Evolutionary conservation across 169 alveolate genomes (phyloP), one percentile per base, ranked within the genome.

Genomic region (Eimeria acervulina): DNA sequence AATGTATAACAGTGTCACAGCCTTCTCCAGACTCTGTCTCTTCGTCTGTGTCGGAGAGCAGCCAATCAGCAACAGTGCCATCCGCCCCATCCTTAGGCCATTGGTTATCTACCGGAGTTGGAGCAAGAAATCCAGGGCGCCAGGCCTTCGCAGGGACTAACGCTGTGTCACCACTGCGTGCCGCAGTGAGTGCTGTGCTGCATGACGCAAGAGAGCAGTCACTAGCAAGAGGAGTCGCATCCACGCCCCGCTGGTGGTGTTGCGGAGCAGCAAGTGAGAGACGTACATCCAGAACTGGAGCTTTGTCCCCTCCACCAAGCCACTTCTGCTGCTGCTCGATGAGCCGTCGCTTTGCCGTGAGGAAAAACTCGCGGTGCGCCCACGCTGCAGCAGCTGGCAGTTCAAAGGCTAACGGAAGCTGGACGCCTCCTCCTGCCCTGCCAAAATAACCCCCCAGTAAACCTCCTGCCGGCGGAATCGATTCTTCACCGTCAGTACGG

Each of bases 261-360:
- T 87, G 94, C 66, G 94, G 94, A 36, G 83, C 94, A 23, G 94
- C 36, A 59, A 87, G 94, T 40, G 94, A 87, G 47, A 87, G 83
- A 12, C 94, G 81, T 8, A 87, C 94, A 59, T 87, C 94, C 66
- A 87, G 66, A n/a, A 87, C 94, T 10, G 94, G 94, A 38, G 94
- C 94, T 59, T 87, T 87, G 72, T 80, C 93, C 84, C 93, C 96
- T 40, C 95, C 95, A 0, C 85, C 95, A n/a, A 90, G 87, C 95
- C 87, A 70, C 74, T 90, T 70, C 33, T 44, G 95, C 87, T 90
- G 95, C 87, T 90, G 95, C 59, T 90, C 95, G 31, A 87, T 87
- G 36, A 87, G 94, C 83, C 94, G 78, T 44, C 94, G 94, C 94
- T 87, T 87, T 19, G 94, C 94, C 13, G 94, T 87, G 26, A 87